Percentiles rank a stretch among this genome's conserved stretches.
phyloP scores from a whole-genome alignment of 306 rosid species.

The Vigna angularis region DNA sequence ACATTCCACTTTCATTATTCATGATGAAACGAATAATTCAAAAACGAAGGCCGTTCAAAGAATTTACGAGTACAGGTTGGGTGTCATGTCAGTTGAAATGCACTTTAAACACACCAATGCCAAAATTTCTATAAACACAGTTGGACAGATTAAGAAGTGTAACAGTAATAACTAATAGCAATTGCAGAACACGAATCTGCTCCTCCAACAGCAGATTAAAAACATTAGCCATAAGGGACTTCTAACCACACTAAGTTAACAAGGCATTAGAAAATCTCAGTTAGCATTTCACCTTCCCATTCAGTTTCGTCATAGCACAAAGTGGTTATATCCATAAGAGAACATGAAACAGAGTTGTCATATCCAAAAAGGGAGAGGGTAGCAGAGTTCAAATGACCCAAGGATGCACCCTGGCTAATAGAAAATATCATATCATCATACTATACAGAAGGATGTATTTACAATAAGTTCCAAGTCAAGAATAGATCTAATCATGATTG shows the following conservation, averaged over 20 bases:
- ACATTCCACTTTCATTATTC: neutral
- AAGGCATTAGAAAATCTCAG: slow-evolving; percentile 3
- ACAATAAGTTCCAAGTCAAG: slow-evolving; percentile 25
- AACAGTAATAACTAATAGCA: neutral
- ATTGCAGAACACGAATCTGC: neutral
- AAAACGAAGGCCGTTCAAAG: neutral
- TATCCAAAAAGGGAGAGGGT: neutral
- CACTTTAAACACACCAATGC: neutral
- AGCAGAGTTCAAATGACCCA: slow-evolving; percentile 14
- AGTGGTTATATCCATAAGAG: neutral
- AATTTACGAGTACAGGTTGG: neutral
- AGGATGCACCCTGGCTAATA: neutral
- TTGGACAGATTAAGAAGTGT: neutral
- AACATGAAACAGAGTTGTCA: neutral
- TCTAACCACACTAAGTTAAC: neutral
- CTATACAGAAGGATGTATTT: slow-evolving; percentile 31
- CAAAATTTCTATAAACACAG: neutral
- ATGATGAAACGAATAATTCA: too few relatives aligned
- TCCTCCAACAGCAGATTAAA: neutral
- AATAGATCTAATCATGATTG: slow-evolving; percentile 21
- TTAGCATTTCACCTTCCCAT: neutral
- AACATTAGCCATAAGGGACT: neutral
- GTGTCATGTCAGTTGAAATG: neutral
- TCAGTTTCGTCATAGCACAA: neutral
- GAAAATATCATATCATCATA: slow-evolving; percentile 27